Evolutionary conservation across 2,329 filamentous ascomycete genomes (phyloP).

Genomic region (Exophiala viscosa): DNA sequence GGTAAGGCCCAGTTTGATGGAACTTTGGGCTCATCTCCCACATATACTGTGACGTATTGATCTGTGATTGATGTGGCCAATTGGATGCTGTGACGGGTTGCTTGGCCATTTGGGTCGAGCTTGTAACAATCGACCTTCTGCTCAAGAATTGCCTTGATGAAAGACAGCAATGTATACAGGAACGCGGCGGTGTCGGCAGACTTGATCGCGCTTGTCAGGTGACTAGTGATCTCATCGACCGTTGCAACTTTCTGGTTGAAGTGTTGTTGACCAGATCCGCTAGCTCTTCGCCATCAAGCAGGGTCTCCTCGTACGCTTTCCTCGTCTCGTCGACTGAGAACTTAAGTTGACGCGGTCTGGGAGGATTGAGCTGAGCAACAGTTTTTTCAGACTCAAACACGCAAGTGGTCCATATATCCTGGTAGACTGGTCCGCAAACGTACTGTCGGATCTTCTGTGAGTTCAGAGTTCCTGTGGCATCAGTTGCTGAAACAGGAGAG

Average conservation of each 20-base stretch:
- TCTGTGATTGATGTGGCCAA: not conserved
- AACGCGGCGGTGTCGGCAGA: not conserved
- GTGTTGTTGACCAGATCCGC: slow-evolving; percentile 1
- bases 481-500: too few species aligned
- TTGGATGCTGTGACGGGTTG: not conserved
- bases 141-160: slow-evolving; percentile 4
- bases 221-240: not conserved
- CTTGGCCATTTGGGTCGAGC: not conserved
- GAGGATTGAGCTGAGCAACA: not conserved
- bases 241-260: not conserved
- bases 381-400: not conserved
- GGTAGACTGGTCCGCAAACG: not conserved
- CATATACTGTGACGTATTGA: not conserved
- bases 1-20: not conserved
- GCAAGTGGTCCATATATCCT: too few species aligned
- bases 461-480: too few species aligned
- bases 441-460: too few species aligned
- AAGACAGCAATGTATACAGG: slow-evolving; percentile 6
- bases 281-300: slow-evolving; percentile 6
- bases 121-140: slow-evolving; percentile 2
- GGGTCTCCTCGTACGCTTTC: not conserved
- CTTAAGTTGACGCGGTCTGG: too few species aligned
- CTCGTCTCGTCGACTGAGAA: too few species aligned
- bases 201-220: not conserved
- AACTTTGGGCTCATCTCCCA: slow-evolving; percentile 2